Percentiles rank a stretch among this genome's conserved stretches.
Conservation (phyloP, 768 basidiomycete species). For the Mycena pura region DNA sequence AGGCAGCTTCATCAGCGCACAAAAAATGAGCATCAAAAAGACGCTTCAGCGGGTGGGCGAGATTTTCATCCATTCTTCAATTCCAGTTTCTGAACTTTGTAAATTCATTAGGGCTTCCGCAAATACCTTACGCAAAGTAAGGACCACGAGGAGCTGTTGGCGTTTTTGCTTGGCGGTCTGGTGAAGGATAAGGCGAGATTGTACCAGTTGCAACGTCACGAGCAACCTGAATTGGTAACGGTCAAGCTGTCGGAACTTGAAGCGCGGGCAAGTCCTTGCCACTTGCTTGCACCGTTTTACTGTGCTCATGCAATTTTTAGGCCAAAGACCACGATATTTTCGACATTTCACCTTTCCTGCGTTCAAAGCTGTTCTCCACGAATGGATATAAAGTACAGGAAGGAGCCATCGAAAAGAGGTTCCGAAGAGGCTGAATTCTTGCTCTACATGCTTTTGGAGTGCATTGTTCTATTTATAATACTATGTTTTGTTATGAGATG, state of each 20-base stretch:
- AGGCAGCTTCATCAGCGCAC: slow-evolving; percentile 93
- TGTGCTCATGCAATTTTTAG: slow-evolving; percentile 45
- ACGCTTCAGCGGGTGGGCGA: slow-evolving; percentile 87
- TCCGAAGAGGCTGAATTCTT: slow-evolving; percentile 49
- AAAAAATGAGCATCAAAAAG: slow-evolving; percentile 99
- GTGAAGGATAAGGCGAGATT: slow-evolving; percentile 92
- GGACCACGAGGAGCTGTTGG: slow-evolving; percentile 94
- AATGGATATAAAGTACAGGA: slow-evolving; percentile 87
- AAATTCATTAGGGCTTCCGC: slow-evolving; percentile 90
- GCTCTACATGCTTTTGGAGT: slow-evolving; percentile 24
- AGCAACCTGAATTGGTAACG: slow-evolving; percentile 78
- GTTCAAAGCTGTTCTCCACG: slow-evolving; percentile 79
- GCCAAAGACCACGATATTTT: slow-evolving; percentile 98
- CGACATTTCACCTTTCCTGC: slow-evolving; percentile 85
- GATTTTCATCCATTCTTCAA: neutral
- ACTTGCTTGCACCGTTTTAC: neutral
- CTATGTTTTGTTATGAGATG: slow-evolving; percentile 20
- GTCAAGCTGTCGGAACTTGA: slow-evolving; percentile 87
- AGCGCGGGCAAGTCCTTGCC: slow-evolving; percentile 70
- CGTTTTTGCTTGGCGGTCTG: slow-evolving; percentile 92
- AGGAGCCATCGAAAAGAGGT: slow-evolving; percentile 76
- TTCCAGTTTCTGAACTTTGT: slow-evolving; percentile 3
- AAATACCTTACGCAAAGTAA: slow-evolving; percentile 96
- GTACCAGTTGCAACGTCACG: slow-evolving; percentile 76
- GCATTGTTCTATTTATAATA: slow-evolving; percentile 28